Evolutionary conservation across 2,329 filamentous ascomycete genomes (phyloP), one percentile per base, ranked within the genome.

Genomic region (Fusarium phyllophilum): DNA sequence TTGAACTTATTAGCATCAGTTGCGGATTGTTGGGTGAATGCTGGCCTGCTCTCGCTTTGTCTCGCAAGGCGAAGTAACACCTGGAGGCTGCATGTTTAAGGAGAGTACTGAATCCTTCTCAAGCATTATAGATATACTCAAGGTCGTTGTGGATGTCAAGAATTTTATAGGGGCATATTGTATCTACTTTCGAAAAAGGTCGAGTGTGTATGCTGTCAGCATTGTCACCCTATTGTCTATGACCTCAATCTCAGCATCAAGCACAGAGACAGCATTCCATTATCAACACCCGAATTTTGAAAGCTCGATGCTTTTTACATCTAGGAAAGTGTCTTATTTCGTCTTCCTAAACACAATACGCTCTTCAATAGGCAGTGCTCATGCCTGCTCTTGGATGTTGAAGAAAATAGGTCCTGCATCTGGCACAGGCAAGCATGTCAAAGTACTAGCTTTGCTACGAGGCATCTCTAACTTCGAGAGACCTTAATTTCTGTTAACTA

Each of bases 11-110:
- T 36, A 49, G 46, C 13, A 56, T 22, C 24, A 13, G 18, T 20
- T 46, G 31, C 20, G 22, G 38, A 42, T n/a, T 34, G 11, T 4
- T 46, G 15, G 17, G 22, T 14, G 5, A 3, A 46, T 38, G 42
- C 52, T 31, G 22, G 55, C 65, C 58, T 70, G 58, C 34, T 68
- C 67, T 33, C 68, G 58, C 33, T 64, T 52, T 29, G 67, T 69
- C 36, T 69, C 48, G 20, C 26, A 45, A 24, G 65, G 65, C 26
- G 58, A 59, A 38, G 33, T 33, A 38, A 64, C 67, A 17, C 52
- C 59, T 15, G 48, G 64, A 15, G 64, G 52, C 45, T 64, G 42
- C 33, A 61, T 55, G 22, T 38, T 51, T 20, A 46, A 17, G 10
- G 33, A 36, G 15, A n/a, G 33, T 31, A 20, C 26, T 20, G 42